Evolutionary conservation across 2,329 filamentous ascomycete species (phyloP).

Genomic region (Fusarium cyanostomum): DNA sequence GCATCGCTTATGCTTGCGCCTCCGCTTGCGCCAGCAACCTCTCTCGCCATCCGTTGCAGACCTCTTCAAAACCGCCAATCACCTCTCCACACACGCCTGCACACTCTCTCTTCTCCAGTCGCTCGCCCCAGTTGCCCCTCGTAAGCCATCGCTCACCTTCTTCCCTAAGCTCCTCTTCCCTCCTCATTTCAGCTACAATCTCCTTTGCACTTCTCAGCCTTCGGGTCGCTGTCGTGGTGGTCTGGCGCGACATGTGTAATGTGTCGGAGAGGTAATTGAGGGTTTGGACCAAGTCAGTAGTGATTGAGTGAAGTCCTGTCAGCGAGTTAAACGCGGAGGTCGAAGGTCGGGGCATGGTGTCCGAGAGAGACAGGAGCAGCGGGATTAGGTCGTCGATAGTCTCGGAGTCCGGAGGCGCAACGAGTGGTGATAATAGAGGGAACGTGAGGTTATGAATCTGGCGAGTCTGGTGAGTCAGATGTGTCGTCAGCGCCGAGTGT

Average conservation of each 20-base stretch:
- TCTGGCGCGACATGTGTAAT: slow-evolving; percentile 92
- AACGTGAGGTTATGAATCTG: slow-evolving; percentile 78
- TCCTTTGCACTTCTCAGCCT: slow-evolving; percentile 84
- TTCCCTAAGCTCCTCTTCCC: slow-evolving; percentile 83
- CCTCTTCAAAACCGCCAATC: slow-evolving; percentile 89
- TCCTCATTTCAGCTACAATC: slow-evolving; percentile 83
- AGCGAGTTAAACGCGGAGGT: slow-evolving; percentile 72
- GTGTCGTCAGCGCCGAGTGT: slow-evolving; percentile 77
- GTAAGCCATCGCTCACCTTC: slow-evolving; percentile 85
- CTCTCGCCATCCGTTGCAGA: slow-evolving; percentile 85
- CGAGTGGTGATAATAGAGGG: slow-evolving; percentile 74
- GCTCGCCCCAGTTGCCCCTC: slow-evolving; percentile 83
- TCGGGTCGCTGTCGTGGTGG: slow-evolving; percentile 81
- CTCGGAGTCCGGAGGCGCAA: slow-evolving; percentile 69
- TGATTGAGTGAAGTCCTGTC: slow-evolving; percentile 74
- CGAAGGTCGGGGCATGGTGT: slow-evolving; percentile 72
- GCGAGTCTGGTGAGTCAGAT: slow-evolving; percentile 79
- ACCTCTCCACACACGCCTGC: slow-evolving; percentile 87
- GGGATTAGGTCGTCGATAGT: slow-evolving; percentile 76
- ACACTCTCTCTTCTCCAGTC: slow-evolving; percentile 80
- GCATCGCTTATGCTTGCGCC: slow-evolving; percentile 49
- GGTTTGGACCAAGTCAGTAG: slow-evolving; percentile 78
- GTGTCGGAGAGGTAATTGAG: slow-evolving; percentile 90
- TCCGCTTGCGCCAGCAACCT: slow-evolving; percentile 75
- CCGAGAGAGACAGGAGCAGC: slow-evolving; percentile 70